Percentiles rank a stretch among this genome's conserved stretches.
Evolutionary conservation across 257 asterid genomes (phyloP).

Genomic region (Petunia secreta): DNA sequence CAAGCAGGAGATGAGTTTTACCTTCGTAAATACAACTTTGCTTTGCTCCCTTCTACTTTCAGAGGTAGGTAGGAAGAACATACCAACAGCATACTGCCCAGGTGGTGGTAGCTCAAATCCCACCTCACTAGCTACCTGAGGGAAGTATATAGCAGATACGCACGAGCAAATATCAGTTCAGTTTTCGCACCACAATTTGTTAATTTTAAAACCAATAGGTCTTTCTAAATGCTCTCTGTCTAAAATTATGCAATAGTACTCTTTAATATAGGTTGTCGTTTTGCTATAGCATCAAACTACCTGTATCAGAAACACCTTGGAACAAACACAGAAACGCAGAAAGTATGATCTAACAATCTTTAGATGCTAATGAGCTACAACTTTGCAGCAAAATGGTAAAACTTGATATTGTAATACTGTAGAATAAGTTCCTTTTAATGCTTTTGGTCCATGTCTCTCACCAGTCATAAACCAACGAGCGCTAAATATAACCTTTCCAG

Average conservation of each 20-base stretch:
- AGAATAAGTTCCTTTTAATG: too few relatives aligned
- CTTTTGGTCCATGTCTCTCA: too few relatives aligned
- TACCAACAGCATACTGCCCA: constrained; percentile 94
- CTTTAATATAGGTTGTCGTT: background rate
- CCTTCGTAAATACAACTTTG: constrained; percentile 88
- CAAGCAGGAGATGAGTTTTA: constrained; percentile 26
- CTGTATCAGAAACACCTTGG: too few relatives aligned
- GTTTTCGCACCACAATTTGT: background rate
- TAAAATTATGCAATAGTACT: background rate
- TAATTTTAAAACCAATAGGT: background rate
- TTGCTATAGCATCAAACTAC: too few relatives aligned
- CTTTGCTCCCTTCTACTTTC: constrained; percentile 90
- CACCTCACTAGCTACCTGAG: constrained; percentile 69
- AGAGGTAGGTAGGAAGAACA: constrained; percentile 97
- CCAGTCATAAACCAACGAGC: too few relatives aligned
- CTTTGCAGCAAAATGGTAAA: too few relatives aligned
- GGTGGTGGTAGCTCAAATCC: constrained; percentile 92
- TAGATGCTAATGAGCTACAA: too few relatives aligned
- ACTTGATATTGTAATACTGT: too few relatives aligned
- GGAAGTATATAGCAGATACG: background rate
- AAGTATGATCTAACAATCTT: too few relatives aligned
- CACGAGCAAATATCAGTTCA: background rate
- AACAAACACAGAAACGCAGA: too few relatives aligned
- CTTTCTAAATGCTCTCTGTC: background rate
- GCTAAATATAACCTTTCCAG: too few relatives aligned